phyloP scores from a whole-genome alignment of 495 filamentous ascomycete species.

The Letharia lupina region DNA sequence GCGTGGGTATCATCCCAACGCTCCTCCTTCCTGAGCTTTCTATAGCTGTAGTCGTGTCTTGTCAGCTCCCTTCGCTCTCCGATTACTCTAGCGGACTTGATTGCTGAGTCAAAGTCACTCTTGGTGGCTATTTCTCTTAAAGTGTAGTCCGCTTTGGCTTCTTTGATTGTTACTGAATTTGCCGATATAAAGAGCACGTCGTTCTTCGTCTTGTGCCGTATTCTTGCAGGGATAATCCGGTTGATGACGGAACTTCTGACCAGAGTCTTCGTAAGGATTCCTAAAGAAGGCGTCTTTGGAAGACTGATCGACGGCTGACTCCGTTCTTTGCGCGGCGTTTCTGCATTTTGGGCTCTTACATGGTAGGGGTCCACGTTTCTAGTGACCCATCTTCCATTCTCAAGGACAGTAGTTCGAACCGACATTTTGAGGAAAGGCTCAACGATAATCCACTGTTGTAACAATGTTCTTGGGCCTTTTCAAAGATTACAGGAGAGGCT shows the following conservation, averaged over 20 bases:
- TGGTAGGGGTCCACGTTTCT: constrained; percentile 39
- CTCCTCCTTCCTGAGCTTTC: background rate
- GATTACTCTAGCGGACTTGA: constrained; percentile 36
- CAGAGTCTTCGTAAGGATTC: constrained; percentile 68
- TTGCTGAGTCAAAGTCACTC: constrained; percentile 61
- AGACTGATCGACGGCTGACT: constrained; percentile 20
- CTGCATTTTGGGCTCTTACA: constrained; percentile 28
- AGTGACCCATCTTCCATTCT: constrained; percentile 53
- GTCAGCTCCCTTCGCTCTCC: constrained; percentile 29
- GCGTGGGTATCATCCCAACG: too few relatives aligned
- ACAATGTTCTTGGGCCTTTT: background rate
- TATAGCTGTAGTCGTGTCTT: constrained; percentile 20
- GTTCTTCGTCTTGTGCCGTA: constrained; percentile 59
- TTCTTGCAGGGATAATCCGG: constrained; percentile 69
- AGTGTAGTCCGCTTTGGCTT: constrained; percentile 52
- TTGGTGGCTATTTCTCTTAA: constrained; percentile 65
- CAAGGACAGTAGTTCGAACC: constrained; percentile 46
- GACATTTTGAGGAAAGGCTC: constrained; percentile 16
- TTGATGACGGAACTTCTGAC: constrained; percentile 67
- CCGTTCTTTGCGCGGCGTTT: constrained; percentile 5
- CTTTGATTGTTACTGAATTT: constrained; percentile 53
- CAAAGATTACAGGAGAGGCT: constrained; percentile 1
- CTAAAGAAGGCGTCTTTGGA: constrained; percentile 42
- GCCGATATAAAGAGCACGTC: constrained; percentile 90
- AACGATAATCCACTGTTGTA: background rate